phyloP scores from a whole-genome alignment of 2,329 filamentous ascomycete genomes.

The Penicillium sp. region DNA sequence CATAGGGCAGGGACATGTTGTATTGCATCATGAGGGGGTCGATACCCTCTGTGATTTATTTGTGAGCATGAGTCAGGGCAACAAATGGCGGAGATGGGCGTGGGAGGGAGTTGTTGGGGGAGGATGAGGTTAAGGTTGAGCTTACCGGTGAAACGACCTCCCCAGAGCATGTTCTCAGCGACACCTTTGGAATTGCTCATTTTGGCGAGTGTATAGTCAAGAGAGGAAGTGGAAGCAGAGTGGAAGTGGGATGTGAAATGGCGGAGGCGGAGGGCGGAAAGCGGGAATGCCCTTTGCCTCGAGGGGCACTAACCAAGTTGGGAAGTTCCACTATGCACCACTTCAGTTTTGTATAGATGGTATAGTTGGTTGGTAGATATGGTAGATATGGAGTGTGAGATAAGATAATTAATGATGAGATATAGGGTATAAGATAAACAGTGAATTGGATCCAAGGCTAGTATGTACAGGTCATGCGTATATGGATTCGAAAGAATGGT shows the following conservation, averaged over 20 bases:
- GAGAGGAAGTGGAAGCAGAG: slow-evolving; percentile 8
- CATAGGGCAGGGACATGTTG: slow-evolving; percentile 80
- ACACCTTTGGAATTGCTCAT: slow-evolving; percentile 44
- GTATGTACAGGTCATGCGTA: slow-evolving; percentile 22
- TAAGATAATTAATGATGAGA: no score
- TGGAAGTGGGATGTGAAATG: not conserved
- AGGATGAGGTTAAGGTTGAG: slow-evolving; percentile 11
- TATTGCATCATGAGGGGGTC: slow-evolving; percentile 86
- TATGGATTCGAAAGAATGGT: slow-evolving; percentile 8
- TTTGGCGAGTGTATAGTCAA: slow-evolving; percentile 20
- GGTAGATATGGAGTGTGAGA: no score
- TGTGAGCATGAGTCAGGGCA: slow-evolving; percentile 25
- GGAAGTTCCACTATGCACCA: no score
- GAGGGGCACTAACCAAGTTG: not conserved
- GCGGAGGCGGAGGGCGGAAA: not conserved
- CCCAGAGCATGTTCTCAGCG: slow-evolving; percentile 62
- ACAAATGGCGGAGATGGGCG: no score
- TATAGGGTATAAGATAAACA: slow-evolving; percentile 9
- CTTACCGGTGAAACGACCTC: slow-evolving; percentile 64
- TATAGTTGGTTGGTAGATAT: no score
- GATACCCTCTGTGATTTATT: slow-evolving; percentile 65
- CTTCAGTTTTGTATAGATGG: no score
- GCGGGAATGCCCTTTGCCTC: not conserved
- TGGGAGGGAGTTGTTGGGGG: slow-evolving; percentile 8
- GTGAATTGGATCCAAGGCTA: slow-evolving; percentile 9